Evolutionary conservation across 257 asterid genomes (phyloP).

Genomic region (Plantago elongata): DNA sequence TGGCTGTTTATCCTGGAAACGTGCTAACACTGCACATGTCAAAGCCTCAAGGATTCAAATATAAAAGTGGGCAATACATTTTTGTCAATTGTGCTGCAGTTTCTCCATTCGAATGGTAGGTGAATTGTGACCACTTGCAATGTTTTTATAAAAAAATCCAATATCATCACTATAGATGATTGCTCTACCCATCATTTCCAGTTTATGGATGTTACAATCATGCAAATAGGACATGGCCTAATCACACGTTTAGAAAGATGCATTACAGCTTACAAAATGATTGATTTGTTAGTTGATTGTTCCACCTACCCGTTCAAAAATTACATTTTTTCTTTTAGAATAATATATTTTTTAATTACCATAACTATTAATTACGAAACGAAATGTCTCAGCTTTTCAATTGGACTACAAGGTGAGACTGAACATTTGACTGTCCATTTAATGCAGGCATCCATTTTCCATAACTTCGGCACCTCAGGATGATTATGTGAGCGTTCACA

Average conservation of each 20-base stretch:
- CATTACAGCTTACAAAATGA: conserved; percentile 6
- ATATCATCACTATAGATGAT: too few relatives aligned
- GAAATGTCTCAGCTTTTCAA: too few relatives aligned
- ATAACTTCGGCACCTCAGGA: conserved; percentile 84
- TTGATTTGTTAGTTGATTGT: neutral
- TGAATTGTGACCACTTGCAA: conserved; percentile 5
- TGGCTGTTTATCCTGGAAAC: conserved; percentile 82
- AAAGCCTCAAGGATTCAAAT: conserved; percentile 81
- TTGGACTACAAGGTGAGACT: too few relatives aligned
- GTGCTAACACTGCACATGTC: conserved; percentile 85
- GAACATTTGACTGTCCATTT: conserved; percentile 13
- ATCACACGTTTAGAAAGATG: conserved; percentile 16
- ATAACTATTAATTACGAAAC: too few relatives aligned
- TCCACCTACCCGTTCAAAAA: too few relatives aligned
- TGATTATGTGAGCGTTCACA: conserved; percentile 79
- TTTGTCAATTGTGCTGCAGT: conserved; percentile 90
- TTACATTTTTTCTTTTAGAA: too few relatives aligned
- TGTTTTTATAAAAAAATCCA: neutral
- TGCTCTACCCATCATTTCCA: neutral
- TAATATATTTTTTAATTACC: too few relatives aligned
- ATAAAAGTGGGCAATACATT: conserved; percentile 81
- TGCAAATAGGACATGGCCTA: conserved; percentile 6
- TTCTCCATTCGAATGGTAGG: conserved; percentile 91
- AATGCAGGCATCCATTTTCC: conserved; percentile 85
- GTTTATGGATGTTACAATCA: conserved; percentile 10